Base-by-base conservation (phyloP, 768 basidiomycete genomes). In the Plicaturopsis crispa region DNA sequence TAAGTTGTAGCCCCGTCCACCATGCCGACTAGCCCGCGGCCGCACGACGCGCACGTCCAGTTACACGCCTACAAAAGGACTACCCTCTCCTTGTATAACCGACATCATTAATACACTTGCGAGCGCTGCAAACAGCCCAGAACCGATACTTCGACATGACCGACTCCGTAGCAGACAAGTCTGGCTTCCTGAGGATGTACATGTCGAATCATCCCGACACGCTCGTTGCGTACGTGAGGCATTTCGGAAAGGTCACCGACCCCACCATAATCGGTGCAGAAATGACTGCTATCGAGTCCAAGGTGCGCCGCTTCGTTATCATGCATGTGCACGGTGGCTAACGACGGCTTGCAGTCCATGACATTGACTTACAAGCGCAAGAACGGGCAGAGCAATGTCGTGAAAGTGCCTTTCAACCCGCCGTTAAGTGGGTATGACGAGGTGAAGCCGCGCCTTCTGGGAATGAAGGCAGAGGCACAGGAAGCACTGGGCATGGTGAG, bases 181-280 rank as follows among this genome's bases (percentile, higher is more conserved):
- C 85, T 16, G 66, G 63, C 1, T 91, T 87, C 54, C 67, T 90
- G 31, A 73, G 75, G 55, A 83, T 78, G 74, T 91, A 90, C 65
- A 90, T 89, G 87, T 80, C 73, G 21, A 77, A 65, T 44, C 88
- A 89, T 50, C 83, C 83, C 0, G 86, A 89, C 52, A 89, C 87
- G 2, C 65, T 90, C 47, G 84, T 90, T 23, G 84, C 84, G 3
- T 91, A 88, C 47, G 84, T 82, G 30, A 84, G 80, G 46, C 74
- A 81, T 69, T 85, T 70, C 49, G 84, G 81, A 6, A 77, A 80
- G 45, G 69, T 86, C 8, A 48, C 62, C 16, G 67, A 70, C 20
- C 62, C 62, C 26, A 28, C 10, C 26, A 70, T 86, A 13, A 56
- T 58, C 3, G 69, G 70, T n/a, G 85, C 84, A 6, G 67, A 77